Conservation (phyloP, 441 rosid species). For the Populus tomentosa region DNA sequence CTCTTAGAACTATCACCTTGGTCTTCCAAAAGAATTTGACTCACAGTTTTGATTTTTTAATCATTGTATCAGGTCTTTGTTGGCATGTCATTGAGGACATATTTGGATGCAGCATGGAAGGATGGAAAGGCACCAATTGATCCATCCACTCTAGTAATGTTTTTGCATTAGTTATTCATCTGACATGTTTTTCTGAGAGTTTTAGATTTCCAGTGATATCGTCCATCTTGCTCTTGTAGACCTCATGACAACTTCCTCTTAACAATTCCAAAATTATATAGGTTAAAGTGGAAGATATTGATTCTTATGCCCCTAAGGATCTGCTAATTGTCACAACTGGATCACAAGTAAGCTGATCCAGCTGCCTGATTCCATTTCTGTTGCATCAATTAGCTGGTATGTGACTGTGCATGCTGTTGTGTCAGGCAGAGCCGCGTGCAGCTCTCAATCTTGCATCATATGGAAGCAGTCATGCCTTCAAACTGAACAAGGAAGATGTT, state of each 20-base stretch:
- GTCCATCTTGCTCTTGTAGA: conserved; percentile 1
- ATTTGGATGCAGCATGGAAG: conserved; percentile 97
- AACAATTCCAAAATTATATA: conserved; percentile 45
- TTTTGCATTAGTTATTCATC: neutral
- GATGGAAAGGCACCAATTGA: conserved; percentile 98
- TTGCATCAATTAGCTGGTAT: conserved; percentile 22
- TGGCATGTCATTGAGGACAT: conserved; percentile 95
- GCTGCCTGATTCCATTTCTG: conserved; percentile 8
- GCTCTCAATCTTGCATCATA: conserved; percentile 95
- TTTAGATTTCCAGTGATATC: neutral
- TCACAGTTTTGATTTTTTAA: conserved; percentile 3
- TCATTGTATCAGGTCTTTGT: conserved; percentile 64
- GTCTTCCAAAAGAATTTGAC: neutral
- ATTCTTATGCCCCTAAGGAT: conserved; percentile 91
- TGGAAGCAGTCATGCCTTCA: conserved; percentile 85
- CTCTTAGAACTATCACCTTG: neutral
- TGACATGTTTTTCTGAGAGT: neutral
- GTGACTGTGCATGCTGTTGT: conserved; percentile 25
- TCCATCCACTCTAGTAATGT: conserved; percentile 83
- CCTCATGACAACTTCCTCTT: neutral
- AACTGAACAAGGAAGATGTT: conserved; percentile 75
- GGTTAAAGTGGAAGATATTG: conserved; percentile 96
- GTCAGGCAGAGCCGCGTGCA: conserved; percentile 99
- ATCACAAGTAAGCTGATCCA: conserved; percentile 73
- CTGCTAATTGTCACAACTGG: conserved; percentile 93